Evolutionary conservation across 2,329 filamentous ascomycete genomes (phyloP).

Genomic region (Aspergillus glaucus): DNA sequence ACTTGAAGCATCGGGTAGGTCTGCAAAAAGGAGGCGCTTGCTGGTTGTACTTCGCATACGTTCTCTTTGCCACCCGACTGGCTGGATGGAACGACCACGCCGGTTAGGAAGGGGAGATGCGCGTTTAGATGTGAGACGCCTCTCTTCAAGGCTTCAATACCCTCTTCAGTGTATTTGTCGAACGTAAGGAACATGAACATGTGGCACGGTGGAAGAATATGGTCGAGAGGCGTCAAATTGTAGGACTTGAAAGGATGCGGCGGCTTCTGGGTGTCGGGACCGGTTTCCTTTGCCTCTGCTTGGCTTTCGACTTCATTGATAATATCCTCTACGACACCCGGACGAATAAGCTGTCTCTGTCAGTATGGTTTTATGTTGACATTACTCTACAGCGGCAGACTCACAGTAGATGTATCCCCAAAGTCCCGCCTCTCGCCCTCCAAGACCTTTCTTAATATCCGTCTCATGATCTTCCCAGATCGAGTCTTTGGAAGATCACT

Average conservation of each 20-base stretch:
- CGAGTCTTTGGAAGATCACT: slow-evolving; percentile 86
- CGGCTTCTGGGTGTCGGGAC: not conserved
- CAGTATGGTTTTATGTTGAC: not conserved
- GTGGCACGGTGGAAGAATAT: slow-evolving; percentile 3
- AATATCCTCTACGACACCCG: not conserved
- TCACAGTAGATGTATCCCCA: not conserved
- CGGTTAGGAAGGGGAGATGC: slow-evolving; percentile 3
- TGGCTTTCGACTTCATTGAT: not conserved
- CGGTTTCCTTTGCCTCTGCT: not conserved
- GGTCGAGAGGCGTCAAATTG: slow-evolving; percentile 1
- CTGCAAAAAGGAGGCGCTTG: slow-evolving; percentile 1
- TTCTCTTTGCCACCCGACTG: not conserved
- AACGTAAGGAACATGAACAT: slow-evolving; percentile 3
- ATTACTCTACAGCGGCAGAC: not conserved
- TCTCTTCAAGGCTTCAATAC: slow-evolving; percentile 1
- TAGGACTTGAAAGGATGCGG: slow-evolving; percentile 2
- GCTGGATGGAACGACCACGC: slow-evolving; percentile 1
- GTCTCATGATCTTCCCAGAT: slow-evolving; percentile 93
- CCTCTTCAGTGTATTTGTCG: not conserved
- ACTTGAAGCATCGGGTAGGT: slow-evolving; percentile 5
- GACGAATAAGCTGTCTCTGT: not conserved
- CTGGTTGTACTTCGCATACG: slow-evolving; percentile 3
- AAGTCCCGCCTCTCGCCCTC: not conserved
- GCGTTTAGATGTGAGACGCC: slow-evolving; percentile 2
- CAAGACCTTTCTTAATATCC: slow-evolving; percentile 59